A percentile compares a stretch with the other conserved stretches of the same genome.
These are phyloP conservation scores for Ilex paraguariensis DNA, from an alignment of 305 asterid species.

Conservation along the genomic window DNA sequence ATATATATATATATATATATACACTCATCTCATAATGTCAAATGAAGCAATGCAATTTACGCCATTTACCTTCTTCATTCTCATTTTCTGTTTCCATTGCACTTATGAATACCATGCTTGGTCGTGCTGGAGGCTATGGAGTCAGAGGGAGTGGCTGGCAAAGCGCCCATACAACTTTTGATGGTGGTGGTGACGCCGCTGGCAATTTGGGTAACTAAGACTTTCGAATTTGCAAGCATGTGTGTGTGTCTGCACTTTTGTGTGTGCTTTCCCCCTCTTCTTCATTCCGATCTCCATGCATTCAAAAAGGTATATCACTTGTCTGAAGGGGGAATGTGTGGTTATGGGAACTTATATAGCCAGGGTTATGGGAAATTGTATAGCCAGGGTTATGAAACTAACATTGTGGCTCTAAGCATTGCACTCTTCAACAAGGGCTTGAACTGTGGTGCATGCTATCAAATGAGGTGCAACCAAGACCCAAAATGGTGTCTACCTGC, in stretches of 20 bases:
- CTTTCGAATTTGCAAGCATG: not conserved
- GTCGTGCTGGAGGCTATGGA: not conserved
- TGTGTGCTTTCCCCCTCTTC: not conserved
- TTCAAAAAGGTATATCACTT: too few relatives aligned
- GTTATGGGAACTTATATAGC: constrained; percentile 52
- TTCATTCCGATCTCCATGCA: too few relatives aligned
- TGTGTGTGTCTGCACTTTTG: too few relatives aligned
- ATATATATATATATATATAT: too few relatives aligned
- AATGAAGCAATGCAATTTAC: constrained; percentile 1
- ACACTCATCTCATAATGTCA: too few relatives aligned
- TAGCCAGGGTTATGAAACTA: constrained; percentile 54
- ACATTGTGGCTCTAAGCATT: constrained; percentile 51
- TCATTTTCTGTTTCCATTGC: constrained; percentile 17
- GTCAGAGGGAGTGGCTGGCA: constrained; percentile 31
- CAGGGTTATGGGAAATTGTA: constrained; percentile 59
- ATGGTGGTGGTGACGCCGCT: constrained; percentile 49
- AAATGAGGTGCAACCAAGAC: constrained; percentile 37
- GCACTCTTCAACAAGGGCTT: constrained; percentile 42
- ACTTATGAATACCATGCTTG: constrained; percentile 7
- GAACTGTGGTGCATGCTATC: constrained; percentile 54
- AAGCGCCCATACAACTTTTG: constrained; percentile 51
- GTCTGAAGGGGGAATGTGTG: constrained; percentile 41
- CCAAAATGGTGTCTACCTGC: constrained; percentile 34
- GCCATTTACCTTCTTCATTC: constrained; percentile 12
- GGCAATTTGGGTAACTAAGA: constrained; percentile 45